Evolutionary conservation across 2,329 filamentous ascomycete species (phyloP).

Genomic region (Diaporthe nobilis): DNA sequence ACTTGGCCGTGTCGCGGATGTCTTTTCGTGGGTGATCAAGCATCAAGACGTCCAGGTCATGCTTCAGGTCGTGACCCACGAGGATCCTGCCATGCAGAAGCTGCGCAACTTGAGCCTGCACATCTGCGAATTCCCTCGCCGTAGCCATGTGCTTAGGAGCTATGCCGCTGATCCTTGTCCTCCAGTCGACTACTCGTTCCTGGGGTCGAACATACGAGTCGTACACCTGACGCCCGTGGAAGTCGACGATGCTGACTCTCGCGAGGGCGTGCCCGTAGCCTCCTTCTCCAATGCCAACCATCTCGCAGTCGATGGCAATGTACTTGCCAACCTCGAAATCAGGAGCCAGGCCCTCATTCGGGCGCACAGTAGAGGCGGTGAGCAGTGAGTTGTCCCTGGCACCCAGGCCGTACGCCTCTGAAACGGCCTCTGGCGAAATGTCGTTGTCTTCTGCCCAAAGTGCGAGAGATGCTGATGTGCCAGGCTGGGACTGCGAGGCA

Average conservation of each 20-base stretch:
- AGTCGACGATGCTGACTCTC: slow-evolving; percentile 92
- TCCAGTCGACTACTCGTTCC: slow-evolving; percentile 88
- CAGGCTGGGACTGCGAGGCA: slow-evolving; percentile 61
- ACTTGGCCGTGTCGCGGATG: slow-evolving; percentile 87
- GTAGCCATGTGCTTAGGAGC: slow-evolving; percentile 78
- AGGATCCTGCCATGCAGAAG: slow-evolving; percentile 81
- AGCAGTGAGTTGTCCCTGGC: slow-evolving; percentile 65
- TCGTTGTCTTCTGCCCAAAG: slow-evolving; percentile 74
- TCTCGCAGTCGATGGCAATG: slow-evolving; percentile 95
- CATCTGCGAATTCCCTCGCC: slow-evolving; percentile 80
- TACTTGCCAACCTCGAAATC: slow-evolving; percentile 87
- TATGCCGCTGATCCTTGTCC: slow-evolving; percentile 89
- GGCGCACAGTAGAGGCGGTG: slow-evolving; percentile 61
- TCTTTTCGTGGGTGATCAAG: slow-evolving; percentile 84
- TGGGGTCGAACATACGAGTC: slow-evolving; percentile 90
- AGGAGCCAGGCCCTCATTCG: slow-evolving; percentile 75
- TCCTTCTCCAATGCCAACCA: slow-evolving; percentile 88
- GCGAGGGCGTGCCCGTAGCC: slow-evolving; percentile 83
- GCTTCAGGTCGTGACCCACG: slow-evolving; percentile 86
- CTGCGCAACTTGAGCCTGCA: slow-evolving; percentile 78
- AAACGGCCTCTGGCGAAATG: slow-evolving; percentile 71
- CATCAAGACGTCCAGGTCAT: slow-evolving; percentile 82
- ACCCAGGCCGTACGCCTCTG: slow-evolving; percentile 73
- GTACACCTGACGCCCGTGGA: slow-evolving; percentile 92
- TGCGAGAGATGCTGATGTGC: slow-evolving; percentile 67